Evolutionary conservation across 2,329 filamentous ascomycete species (phyloP).

Genomic region (Aspergillus sp.): DNA sequence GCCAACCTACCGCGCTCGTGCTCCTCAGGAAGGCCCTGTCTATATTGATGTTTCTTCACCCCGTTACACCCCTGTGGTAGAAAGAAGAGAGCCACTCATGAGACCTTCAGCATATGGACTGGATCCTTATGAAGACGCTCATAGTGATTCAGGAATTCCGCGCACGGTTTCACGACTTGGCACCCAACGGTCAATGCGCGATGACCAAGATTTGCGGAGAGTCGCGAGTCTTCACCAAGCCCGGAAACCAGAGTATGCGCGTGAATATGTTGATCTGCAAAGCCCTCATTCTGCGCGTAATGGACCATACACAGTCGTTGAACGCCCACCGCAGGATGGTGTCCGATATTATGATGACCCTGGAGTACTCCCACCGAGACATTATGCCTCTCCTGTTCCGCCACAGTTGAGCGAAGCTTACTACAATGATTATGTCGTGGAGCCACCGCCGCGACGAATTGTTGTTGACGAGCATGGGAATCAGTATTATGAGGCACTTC

Average conservation of each 20-base stretch:
- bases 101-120: constrained; percentile 36
- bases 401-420: constrained; percentile 43
- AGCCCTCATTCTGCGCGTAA: constrained; percentile 38
- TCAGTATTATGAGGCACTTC: constrained; percentile 66
- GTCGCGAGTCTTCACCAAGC: constrained; percentile 49
- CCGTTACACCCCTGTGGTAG: constrained; percentile 36
- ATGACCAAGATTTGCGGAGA: constrained; percentile 47
- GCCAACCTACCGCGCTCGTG: constrained; percentile 35
- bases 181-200: constrained; percentile 37
- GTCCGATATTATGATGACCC: constrained; percentile 41
- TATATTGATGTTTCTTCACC: constrained; percentile 50
- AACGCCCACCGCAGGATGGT: constrained; percentile 40
- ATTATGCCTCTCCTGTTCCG: constrained; percentile 37
- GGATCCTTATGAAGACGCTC: constrained; percentile 33
- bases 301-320: constrained; percentile 42
- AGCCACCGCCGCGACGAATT: constrained; percentile 63
- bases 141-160: constrained; percentile 33
- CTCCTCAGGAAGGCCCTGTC: constrained; percentile 44
- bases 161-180: constrained; percentile 43
- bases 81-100: constrained; percentile 32
- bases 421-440: constrained; percentile 48
- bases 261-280: constrained; percentile 47
- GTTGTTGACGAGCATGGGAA: constrained; percentile 81
- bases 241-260: constrained; percentile 41
- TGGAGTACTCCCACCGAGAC: constrained; percentile 29